Evolutionary conservation across 805 yeast species (phyloP).

Genomic region (Spencermartinsiella europaea): DNA sequence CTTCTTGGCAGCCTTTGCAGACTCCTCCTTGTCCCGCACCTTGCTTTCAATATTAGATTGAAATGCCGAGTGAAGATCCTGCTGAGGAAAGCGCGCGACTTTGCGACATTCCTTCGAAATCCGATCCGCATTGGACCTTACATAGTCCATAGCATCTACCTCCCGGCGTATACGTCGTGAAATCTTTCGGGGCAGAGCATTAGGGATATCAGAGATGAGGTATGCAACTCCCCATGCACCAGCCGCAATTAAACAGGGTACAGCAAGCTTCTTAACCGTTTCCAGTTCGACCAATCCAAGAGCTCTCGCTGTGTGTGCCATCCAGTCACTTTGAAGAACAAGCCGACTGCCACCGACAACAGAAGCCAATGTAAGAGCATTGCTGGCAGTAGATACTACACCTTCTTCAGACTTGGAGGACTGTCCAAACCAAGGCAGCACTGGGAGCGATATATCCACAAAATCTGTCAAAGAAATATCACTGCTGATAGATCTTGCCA

Average conservation of each 20-base stretch:
- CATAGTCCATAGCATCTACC: constrained; percentile 65
- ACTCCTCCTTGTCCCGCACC: constrained; percentile 50
- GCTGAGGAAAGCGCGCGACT: constrained; percentile 74
- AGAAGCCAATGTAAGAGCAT: constrained; percentile 26
- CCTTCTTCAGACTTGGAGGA: constrained; percentile 6
- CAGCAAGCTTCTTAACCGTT: constrained; percentile 38
- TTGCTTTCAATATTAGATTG: constrained; percentile 62
- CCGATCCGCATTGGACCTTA: constrained; percentile 70
- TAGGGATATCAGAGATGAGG: constrained; percentile 74
- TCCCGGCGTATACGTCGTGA: constrained; percentile 64
- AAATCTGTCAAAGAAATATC: constrained; percentile 67
- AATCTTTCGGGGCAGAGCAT: constrained; percentile 80
- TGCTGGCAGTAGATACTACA: constrained; percentile 14
- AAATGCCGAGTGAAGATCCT: constrained; percentile 70
- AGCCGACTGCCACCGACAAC: constrained; percentile 27
- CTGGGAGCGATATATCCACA: constrained; percentile 60
- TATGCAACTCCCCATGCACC: constrained; percentile 55
- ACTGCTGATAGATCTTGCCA: constrained; percentile 53
- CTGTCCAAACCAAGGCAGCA: constrained; percentile 2
- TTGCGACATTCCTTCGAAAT: constrained; percentile 76
- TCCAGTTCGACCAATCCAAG: constrained; percentile 13
- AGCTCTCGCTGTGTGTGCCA: constrained; percentile 16
- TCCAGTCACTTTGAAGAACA: constrained; percentile 21
- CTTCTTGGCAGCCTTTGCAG: constrained; percentile 46
- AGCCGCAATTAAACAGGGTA: constrained; percentile 49